Evolutionary conservation across 495 filamentous ascomycete species (phyloP), one percentile per base, ranked within the genome.

Genomic region (Trichoderma virens): DNA sequence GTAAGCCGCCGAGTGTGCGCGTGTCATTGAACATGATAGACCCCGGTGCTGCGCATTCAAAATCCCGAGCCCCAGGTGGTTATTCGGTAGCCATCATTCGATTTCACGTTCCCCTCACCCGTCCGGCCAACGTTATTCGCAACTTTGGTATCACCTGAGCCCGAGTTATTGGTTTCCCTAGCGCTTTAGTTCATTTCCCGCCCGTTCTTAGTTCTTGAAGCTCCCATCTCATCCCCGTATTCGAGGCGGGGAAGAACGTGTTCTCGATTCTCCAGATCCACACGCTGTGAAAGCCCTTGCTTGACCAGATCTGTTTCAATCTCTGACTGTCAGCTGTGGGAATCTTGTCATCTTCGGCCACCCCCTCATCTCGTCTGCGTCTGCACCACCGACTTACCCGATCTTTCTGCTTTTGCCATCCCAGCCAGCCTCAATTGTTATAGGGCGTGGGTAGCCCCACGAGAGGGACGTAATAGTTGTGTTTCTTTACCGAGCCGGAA

Each of bases 251-350:
- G 51, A 30, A 56, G 51, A 30, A 56, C 51, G 51, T 56, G 51
- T 56, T 56, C 51, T 56, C 51, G 51, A 56, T 28, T 56, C 51
- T 56, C 51, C 2, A 28, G 51, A 30, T 56, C 51, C 51, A 56
- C 51, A 56, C 23, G 25, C 51, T 28, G 20, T 23, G 25, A 27
- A 13, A 56, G 25, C 51, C 20, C 16, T 56, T 4, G 51, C 18
- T 28, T 13, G 27, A 56, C 51, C 25, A 56, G 51, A 56, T 56
- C 51, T 56, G 3, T 30, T 18, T n/a, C 51, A 28, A 28, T 28
- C 25, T 30, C 27, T 27, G 51, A 28, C 25, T 18, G 51, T 28
- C 23, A 56, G 51, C 51, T 56, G 51, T 56, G 27, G 27, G 3
- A 30, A 30, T 47, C 27, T 56, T 28, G 25, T 30, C 51, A 56